Evolutionary conservation across 2,329 filamentous ascomycete genomes (phyloP).

Genomic region (Colletotrichum salicis): DNA sequence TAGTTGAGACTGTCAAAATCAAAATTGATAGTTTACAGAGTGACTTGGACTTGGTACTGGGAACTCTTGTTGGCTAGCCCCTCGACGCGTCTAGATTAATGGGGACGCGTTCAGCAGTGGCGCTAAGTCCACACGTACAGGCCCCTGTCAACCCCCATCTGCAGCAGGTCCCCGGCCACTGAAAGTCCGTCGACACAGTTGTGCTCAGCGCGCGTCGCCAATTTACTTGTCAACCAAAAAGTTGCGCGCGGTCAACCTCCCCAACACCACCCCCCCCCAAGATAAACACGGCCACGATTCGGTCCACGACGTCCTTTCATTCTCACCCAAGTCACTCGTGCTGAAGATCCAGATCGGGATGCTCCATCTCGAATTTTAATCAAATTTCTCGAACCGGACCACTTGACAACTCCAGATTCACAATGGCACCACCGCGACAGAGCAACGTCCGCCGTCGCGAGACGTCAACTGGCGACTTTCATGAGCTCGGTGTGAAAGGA

Average conservation of each 20-base stretch:
- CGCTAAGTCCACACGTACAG: constrained; percentile 6
- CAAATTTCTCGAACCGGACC: neutral
- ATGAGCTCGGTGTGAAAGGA: constrained; percentile 60
- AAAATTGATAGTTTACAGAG: neutral
- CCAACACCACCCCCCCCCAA: neutral
- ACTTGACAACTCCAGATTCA: constrained; percentile 3
- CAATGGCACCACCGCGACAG: constrained; percentile 32
- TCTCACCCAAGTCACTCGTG: neutral
- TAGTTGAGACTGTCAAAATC: neutral
- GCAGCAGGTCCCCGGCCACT: constrained; percentile 20
- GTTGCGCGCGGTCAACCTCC: constrained; percentile 21
- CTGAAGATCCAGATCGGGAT: neutral
- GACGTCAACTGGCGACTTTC: constrained; percentile 53
- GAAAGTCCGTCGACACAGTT: constrained; percentile 7
- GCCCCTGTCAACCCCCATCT: neutral
- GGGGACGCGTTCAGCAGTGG: constrained; percentile 36
- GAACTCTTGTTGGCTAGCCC: constrained; percentile 10
- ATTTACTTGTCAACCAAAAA: constrained; percentile 23
- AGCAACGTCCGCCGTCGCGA: constrained; percentile 35
- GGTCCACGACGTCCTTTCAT: neutral
- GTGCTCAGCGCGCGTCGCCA: constrained; percentile 10
- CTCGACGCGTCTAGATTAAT: constrained; percentile 39
- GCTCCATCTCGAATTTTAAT: neutral
- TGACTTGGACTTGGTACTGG: neutral
- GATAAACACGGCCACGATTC: constrained; percentile 16